A percentile compares a stretch with the other conserved stretches of the same genome.
phyloP scores from a whole-genome alignment of 2,329 filamentous ascomycete genomes.

The Aquanectria penicillioides region DNA sequence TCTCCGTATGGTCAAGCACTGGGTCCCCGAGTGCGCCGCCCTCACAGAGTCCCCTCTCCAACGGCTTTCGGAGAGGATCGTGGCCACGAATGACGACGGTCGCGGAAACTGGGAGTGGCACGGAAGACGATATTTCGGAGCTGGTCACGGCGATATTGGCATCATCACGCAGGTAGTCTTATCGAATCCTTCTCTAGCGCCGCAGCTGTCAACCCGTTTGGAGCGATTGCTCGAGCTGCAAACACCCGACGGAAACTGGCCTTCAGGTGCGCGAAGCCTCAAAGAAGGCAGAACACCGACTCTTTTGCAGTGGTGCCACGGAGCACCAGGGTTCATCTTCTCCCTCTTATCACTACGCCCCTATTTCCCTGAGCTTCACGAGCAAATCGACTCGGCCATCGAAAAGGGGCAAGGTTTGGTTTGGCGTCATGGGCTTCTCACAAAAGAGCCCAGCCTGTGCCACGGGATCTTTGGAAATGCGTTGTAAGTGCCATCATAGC shows the following conservation, averaged over 20 bases:
- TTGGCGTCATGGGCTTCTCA: slow-evolving; percentile 67
- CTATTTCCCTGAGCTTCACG: slow-evolving; percentile 64
- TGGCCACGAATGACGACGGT: slow-evolving; percentile 57
- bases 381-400: slow-evolving; percentile 64
- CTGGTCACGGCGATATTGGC: slow-evolving; percentile 74
- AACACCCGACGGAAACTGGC: slow-evolving; percentile 71
- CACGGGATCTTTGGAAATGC: slow-evolving; percentile 74
- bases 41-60: slow-evolving; percentile 64
- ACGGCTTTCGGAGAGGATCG: slow-evolving; percentile 67
- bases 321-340: slow-evolving; percentile 70
- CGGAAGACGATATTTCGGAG: slow-evolving; percentile 70
- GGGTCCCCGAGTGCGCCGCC: slow-evolving; percentile 60
- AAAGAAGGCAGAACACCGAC: slow-evolving; percentile 53
- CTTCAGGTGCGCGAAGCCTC: slow-evolving; percentile 58
- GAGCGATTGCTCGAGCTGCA: slow-evolving; percentile 68
- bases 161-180: slow-evolving; percentile 76
- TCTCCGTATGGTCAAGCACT: slow-evolving; percentile 69
- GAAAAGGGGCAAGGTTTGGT: slow-evolving; percentile 61
- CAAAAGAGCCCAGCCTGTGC: slow-evolving; percentile 72
- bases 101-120: slow-evolving; percentile 69
- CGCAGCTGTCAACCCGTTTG: slow-evolving; percentile 62
- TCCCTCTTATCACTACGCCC: slow-evolving; percentile 66
- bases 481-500: slow-evolving; percentile 55
- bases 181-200: slow-evolving; percentile 64
- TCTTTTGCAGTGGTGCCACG: slow-evolving; percentile 74